These are phyloP conservation scores for Malus hybrid DNA, from an alignment of 331 rosid species.

Conservation along the genomic window DNA sequence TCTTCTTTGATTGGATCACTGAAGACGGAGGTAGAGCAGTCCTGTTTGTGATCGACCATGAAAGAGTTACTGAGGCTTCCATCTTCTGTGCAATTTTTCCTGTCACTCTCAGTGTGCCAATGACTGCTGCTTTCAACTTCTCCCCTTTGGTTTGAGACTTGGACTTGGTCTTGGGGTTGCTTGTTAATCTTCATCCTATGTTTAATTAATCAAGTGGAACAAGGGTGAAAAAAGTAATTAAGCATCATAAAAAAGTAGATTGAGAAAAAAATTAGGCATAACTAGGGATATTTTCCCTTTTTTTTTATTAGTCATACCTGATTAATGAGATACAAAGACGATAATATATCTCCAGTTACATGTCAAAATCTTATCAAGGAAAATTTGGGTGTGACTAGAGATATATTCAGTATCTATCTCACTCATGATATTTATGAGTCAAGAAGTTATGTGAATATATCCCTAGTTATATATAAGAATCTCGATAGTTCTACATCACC, in stretches of 20 bases:
- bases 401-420: too few relatives aligned
- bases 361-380: too few relatives aligned
- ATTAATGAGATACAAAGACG: too few relatives aligned
- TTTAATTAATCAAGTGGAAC: background rate
- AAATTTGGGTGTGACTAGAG: too few relatives aligned
- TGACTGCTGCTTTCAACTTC: background rate
- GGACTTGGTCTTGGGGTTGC: background rate
- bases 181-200: background rate
- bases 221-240: background rate
- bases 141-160: background rate
- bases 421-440: too few relatives aligned
- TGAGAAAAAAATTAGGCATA: background rate
- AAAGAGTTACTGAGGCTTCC: background rate
- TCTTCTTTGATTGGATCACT: background rate
- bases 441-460: too few relatives aligned
- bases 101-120: background rate
- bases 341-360: too few relatives aligned
- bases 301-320: too few relatives aligned
- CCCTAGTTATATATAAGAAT: too few relatives aligned
- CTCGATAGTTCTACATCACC: fast-evolving
- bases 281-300: background rate
- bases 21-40: background rate
- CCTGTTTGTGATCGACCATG: background rate
- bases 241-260: background rate
- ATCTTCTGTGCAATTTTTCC: background rate